Conservation (phyloP, 106 monocot genomes). For the Iris macrosiphon region DNA sequence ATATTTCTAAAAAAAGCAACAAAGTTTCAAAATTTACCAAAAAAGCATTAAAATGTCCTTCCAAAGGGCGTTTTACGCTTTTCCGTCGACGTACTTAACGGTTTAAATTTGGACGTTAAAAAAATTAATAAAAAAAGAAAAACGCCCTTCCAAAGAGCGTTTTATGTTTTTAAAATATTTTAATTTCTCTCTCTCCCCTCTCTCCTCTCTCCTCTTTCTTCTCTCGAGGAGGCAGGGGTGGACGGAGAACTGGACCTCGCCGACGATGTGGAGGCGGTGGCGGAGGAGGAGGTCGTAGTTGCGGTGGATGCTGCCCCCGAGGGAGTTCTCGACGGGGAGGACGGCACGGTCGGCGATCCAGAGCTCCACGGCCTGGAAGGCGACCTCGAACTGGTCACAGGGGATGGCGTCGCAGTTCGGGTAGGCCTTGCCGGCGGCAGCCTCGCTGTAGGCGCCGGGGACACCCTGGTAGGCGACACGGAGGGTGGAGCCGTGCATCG, state of each 20-base stretch:
- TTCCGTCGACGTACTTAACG: too few species aligned
- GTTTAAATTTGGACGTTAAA: too few species aligned
- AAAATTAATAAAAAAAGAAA: too few species aligned
- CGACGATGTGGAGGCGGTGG: slow-evolving; percentile 46
- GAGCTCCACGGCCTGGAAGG: slow-evolving; percentile 43
- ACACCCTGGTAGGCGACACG: slow-evolving; percentile 39
- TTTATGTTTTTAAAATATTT: too few species aligned
- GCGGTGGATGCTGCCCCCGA: slow-evolving; percentile 51
- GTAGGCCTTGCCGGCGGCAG: slow-evolving; percentile 32
- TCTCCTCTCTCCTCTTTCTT: too few species aligned
- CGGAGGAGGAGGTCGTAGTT: slow-evolving; percentile 44
- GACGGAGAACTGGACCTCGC: slow-evolving; percentile 29
- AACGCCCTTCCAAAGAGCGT: too few species aligned
- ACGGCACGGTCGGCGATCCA: slow-evolving; percentile 57
- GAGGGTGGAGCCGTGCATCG: slow-evolving; percentile 33
- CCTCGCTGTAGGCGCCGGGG: slow-evolving; percentile 42
- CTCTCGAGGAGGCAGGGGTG: slow-evolving; percentile 35
- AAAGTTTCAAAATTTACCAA: too few species aligned
- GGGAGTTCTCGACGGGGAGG: slow-evolving; percentile 52
- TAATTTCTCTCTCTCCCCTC: too few species aligned
- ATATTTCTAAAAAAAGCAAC: too few species aligned
- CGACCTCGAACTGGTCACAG: slow-evolving; percentile 40
- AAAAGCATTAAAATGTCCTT: too few species aligned
- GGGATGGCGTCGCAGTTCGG: slow-evolving; percentile 44
- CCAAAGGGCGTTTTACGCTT: too few species aligned